These are phyloP conservation scores for Collybiopsis luxurians DNA, from an alignment of 768 basidiomycete genomes.

Conservation along the genomic window DNA sequence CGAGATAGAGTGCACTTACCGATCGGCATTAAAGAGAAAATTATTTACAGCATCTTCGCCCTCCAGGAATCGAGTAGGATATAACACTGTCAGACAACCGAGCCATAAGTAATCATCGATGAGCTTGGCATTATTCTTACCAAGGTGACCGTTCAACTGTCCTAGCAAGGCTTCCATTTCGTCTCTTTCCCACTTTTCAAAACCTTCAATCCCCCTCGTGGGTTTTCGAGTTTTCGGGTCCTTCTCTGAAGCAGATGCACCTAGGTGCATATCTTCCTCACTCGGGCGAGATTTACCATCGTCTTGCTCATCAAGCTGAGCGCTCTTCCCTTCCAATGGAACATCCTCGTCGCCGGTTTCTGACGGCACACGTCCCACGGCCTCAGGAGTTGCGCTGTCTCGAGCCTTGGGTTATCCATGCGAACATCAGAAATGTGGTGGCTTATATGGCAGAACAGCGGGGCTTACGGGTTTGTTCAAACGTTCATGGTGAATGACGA, in stretches of 20 bases:
- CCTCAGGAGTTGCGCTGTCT: conserved; percentile 37
- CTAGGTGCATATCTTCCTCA: conserved; percentile 14
- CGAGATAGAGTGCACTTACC: too few species aligned
- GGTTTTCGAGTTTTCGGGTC: conserved; percentile 38
- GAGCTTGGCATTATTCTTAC: conserved; percentile 38
- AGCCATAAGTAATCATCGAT: not conserved
- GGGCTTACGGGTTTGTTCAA: conserved; percentile 65
- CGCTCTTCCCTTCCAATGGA: conserved; percentile 14
- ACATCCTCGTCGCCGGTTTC: conserved; percentile 46
- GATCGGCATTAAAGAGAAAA: conserved; percentile 89
- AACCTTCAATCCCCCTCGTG: conserved; percentile 59
- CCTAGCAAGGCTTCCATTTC: conserved; percentile 85
- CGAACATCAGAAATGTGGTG: conserved; percentile 11
- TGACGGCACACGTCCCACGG: conserved; percentile 55
- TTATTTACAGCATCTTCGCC: conserved; percentile 92
- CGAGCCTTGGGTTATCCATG: conserved; percentile 33
- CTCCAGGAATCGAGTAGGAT: conserved; percentile 85
- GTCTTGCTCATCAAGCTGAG: conserved; percentile 10
- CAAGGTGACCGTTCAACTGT: conserved; percentile 82
- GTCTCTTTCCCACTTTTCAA: conserved; percentile 79
- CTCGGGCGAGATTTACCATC: not conserved
- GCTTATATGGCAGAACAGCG: not conserved
- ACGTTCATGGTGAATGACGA: conserved; percentile 71
- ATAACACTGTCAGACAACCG: conserved; percentile 69
- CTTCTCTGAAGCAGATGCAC: conserved; percentile 24